phyloP scores from a whole-genome alignment of 148 eudicot species.

The Hydrangea macrophylla region DNA sequence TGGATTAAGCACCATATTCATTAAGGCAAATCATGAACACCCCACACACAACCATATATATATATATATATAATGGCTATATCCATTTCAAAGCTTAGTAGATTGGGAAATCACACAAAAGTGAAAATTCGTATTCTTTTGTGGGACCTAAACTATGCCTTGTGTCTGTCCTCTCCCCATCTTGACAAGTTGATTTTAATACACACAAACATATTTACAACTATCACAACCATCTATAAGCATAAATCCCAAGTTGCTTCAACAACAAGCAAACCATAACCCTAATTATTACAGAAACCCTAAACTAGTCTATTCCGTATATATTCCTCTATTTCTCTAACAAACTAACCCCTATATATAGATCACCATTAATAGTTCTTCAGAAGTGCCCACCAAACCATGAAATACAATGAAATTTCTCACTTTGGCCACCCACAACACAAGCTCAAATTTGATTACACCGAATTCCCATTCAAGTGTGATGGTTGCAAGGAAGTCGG shows the following conservation, averaged over 20 bases:
- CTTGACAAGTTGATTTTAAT: slow-evolving; percentile 9
- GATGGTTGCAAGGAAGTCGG: slow-evolving; percentile 92
- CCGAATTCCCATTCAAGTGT: slow-evolving; percentile 75
- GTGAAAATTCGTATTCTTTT: slow-evolving; percentile 22
- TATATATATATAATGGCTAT: no score
- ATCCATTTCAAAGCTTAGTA: background rate
- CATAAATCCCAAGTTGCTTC: slow-evolving; percentile 26
- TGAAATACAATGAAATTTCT: slow-evolving; percentile 72
- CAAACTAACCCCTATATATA: background rate
- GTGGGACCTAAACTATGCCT: slow-evolving; percentile 21
- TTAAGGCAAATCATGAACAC: no score
- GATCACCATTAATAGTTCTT: background rate
- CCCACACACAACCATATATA: no score
- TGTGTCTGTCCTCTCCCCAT: slow-evolving; percentile 15
- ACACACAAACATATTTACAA: background rate
- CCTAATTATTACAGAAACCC: slow-evolving; percentile 3
- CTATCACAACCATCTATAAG: background rate
- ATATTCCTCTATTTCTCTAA: background rate
- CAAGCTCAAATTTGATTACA: slow-evolving; percentile 63
- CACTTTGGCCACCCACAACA: slow-evolving; percentile 86
- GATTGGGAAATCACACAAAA: slow-evolving; percentile 25
- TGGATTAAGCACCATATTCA: no score
- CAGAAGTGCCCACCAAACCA: slow-evolving; percentile 17
- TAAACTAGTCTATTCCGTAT: no score
- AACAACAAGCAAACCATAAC: slow-evolving; percentile 17